These are phyloP conservation scores for Bipolaris sorokiniana DNA, from an alignment of 2,329 filamentous ascomycete species.

Conservation along the genomic window DNA sequence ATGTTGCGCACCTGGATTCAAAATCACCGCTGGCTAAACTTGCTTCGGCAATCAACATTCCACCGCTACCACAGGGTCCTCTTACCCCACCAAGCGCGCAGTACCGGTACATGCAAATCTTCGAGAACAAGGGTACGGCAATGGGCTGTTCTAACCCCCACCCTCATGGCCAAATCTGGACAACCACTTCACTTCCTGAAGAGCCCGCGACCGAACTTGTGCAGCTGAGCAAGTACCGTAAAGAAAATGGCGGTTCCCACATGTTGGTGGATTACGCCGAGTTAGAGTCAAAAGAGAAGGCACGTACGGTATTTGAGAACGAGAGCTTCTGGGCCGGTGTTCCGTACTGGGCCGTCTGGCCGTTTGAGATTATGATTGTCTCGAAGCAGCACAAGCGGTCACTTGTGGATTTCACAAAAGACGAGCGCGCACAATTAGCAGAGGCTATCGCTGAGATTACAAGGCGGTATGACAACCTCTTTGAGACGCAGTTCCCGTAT, in stretches of 20 bases:
- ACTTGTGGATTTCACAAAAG: conserved; percentile 77
- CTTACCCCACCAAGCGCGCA: conserved; percentile 68
- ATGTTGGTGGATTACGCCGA: conserved; percentile 86
- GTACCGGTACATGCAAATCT: conserved; percentile 98
- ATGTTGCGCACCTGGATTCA: conserved; percentile 78
- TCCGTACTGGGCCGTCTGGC: conserved; percentile 98
- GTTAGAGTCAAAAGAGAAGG: conserved; percentile 79
- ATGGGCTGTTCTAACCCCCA: conserved; percentile 99
- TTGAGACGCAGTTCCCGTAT: conserved; percentile 96
- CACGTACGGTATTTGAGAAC: conserved; percentile 90
- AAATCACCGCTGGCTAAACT: conserved; percentile 66
- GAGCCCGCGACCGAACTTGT: conserved; percentile 81
- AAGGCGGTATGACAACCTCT: conserved; percentile 92
- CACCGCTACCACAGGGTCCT: conserved; percentile 55
- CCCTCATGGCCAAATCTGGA: conserved; percentile 96
- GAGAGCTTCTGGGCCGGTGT: conserved; percentile 83
- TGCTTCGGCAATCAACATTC: conserved; percentile 55
- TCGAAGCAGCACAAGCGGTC: conserved; percentile 83
- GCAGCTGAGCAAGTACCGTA: conserved; percentile 79
- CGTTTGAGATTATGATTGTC: conserved; percentile 91
- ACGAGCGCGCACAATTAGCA: conserved; percentile 76
- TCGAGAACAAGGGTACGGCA: conserved; percentile 96
- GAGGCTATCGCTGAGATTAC: conserved; percentile 88
- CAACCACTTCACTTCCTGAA: conserved; percentile 86
- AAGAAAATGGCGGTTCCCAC: conserved; percentile 73